Base-by-base conservation (phyloP, 345 rosid species). In the Excoecaria agallocha region DNA sequence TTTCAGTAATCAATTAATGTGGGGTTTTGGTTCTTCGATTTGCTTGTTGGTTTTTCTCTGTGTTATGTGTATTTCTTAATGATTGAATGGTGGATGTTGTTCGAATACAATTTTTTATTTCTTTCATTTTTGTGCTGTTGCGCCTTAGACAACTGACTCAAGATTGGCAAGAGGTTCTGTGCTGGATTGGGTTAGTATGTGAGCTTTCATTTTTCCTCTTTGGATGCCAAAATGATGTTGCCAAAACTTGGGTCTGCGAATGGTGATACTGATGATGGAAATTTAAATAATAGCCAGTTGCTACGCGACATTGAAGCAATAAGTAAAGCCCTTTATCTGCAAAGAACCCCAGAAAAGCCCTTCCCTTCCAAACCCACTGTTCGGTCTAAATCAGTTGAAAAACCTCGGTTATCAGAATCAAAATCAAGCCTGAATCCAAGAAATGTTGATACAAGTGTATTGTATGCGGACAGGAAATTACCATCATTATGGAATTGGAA, bases 291-390 rank as follows among this genome's bases (percentile, higher is more conserved):
- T 80, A 84, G 78, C 22, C 82, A 81, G 79, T 79, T 93, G 66
- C 80, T 93, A 89, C 87, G 67, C 8, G 98, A 93, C 74, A 90
- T 93, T 60, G 90, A 93, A 83, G 96, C 86, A 3, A 88, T 90
- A 71, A 88, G 94, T 73, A 85, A 68, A 85, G 93, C 97, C 12
- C 86, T 93, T 70, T 90, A 86, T 84, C 69, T 82, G 80, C 83
- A 75, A 25, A 83, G 81, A 35, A 48, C 84, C 65, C 74, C 88
- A 57, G 85, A 77, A 56, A 83, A 74, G 67, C 38, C 87, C 68
- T 63, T 84, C 72, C 74, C 82, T 77, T 82, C 90, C 35, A 46
- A 75, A 20, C 71, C 91, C 52, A 68, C 52, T 72, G 80, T 41
- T 16, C 80, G 82, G 46, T 87, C 91, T 60, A 81, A 78, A 77